phyloP scores from a whole-genome alignment of 2,329 filamentous ascomycete species.

The Pleoardoris graminearum region DNA sequence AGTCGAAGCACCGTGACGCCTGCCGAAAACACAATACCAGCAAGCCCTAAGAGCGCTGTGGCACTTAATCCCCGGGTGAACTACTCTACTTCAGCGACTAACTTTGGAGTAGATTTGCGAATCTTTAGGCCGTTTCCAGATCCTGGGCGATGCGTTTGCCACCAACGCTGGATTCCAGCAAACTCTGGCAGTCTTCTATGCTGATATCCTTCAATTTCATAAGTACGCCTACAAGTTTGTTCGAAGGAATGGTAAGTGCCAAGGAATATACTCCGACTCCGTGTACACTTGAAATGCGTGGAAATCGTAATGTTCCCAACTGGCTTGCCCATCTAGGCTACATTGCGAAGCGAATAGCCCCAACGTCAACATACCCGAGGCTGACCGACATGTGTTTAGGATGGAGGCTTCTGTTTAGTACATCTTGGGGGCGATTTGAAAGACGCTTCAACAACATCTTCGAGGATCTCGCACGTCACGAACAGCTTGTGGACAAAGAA shows the following conservation, averaged over 20 bases:
- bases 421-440: constrained; percentile 34
- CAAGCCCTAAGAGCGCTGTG: too few relatives aligned
- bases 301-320: too few relatives aligned
- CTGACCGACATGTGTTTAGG: constrained; percentile 16
- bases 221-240: constrained; percentile 53
- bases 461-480: constrained; percentile 27
- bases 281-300: background rate
- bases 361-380: background rate
- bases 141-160: constrained; percentile 37
- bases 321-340: too few relatives aligned
- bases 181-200: constrained; percentile 50
- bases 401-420: constrained; percentile 35
- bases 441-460: constrained; percentile 31
- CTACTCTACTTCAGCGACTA: too few relatives aligned
- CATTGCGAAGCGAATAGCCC: background rate
- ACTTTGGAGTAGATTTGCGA: too few relatives aligned
- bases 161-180: constrained; percentile 45
- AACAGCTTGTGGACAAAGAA: constrained; percentile 32
- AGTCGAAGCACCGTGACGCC: too few relatives aligned
- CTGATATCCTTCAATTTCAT: constrained; percentile 56
- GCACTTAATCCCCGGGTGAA: too few relatives aligned
- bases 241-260: constrained; percentile 23
- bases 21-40: too few relatives aligned
- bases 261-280: too few relatives aligned
- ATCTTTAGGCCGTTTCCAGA: constrained; percentile 45